Base-by-base conservation (phyloP, 768 basidiomycete genomes). In the Clavaria fumosa region DNA sequence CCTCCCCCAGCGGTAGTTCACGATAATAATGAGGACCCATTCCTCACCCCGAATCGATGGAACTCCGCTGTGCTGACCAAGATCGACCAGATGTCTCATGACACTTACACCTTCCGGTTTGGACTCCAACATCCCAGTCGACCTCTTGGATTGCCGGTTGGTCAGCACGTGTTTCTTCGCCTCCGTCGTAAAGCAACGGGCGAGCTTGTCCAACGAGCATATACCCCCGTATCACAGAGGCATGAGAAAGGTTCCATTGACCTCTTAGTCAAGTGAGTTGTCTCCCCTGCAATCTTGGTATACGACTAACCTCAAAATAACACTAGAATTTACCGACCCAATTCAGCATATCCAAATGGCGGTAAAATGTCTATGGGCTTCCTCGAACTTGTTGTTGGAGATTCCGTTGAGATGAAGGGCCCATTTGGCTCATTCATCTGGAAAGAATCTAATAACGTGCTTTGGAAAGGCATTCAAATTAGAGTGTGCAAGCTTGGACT, bases 91-190 rank as follows among this genome's bases (percentile, higher is more conserved):
- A 48, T 71, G 34, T 70, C 69, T 31, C 63, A 64, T 43, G 64
- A 75, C 46, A 60, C 68, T 0, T 58, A 61, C 38, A 41, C 68
- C 9, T 75, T 65, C 53, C 59, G 67, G 17, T 74, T 75, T 46
- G 56, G 57, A 7, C 53, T 76, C 4, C 57, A 60, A 4, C 42
- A 50, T 14, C 40, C 46, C 1, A 53, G 61, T 3, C 67, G 67
- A 42, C 47, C 50, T 4, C 55, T 76, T 4, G 75, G 75, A 6
- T 53, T 77, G 18, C 68, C 68, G 0, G 58, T 64, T n/a, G 74
- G 75, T 3, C 70, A 75, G 37, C 75, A 77, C 43, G 63, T 75
- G 31, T 71, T 68, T 43, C 62, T 69, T 4, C 63, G 73, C 1
- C 48, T 75, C 10, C 49, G 52, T 19, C 49, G 60, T 31, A 66